Conservation (phyloP, 805 yeast species). For the Saturnispora bothae region DNA sequence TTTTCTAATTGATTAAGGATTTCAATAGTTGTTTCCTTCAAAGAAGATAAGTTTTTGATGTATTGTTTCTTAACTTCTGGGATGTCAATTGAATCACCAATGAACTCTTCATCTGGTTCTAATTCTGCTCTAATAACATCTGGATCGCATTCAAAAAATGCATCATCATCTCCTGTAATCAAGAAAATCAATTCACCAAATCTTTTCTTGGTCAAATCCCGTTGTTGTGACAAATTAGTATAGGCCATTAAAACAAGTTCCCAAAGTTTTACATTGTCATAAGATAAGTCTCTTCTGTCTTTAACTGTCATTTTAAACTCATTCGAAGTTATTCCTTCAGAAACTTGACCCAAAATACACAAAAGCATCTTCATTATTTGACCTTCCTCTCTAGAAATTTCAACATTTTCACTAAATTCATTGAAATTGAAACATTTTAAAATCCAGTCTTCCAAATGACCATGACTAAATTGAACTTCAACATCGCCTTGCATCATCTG, state of each 20-base stretch:
- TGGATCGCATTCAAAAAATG: constrained; percentile 79
- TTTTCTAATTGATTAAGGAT: constrained; percentile 42
- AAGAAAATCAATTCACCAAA: constrained; percentile 30
- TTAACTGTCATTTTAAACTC: constrained; percentile 21
- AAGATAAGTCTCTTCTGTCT: constrained; percentile 15
- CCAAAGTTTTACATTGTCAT: constrained; percentile 29
- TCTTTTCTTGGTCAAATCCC: constrained; percentile 32
- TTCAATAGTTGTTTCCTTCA: constrained; percentile 63
- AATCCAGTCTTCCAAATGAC: constrained; percentile 28
- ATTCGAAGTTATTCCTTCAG: constrained; percentile 19
- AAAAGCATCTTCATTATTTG: constrained; percentile 52
- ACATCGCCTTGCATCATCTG: constrained; percentile 4
- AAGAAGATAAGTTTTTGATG: constrained; percentile 58
- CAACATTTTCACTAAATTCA: constrained; percentile 13
- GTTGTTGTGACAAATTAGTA: constrained; percentile 38
- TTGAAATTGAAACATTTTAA: constrained; percentile 25
- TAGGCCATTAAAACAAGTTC: constrained; percentile 33
- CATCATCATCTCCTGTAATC: constrained; percentile 36
- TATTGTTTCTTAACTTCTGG: constrained; percentile 61
- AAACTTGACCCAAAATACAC: constrained; percentile 33
- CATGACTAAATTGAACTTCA: constrained; percentile 14
- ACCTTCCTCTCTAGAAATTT: constrained; percentile 57
- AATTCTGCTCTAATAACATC: constrained; percentile 37
- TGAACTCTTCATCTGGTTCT: not conserved
- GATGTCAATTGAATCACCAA: constrained; percentile 65